phyloP scores from a whole-genome alignment of 2,329 filamentous ascomycete species.

The Pseudogymnoascus pannorum region DNA sequence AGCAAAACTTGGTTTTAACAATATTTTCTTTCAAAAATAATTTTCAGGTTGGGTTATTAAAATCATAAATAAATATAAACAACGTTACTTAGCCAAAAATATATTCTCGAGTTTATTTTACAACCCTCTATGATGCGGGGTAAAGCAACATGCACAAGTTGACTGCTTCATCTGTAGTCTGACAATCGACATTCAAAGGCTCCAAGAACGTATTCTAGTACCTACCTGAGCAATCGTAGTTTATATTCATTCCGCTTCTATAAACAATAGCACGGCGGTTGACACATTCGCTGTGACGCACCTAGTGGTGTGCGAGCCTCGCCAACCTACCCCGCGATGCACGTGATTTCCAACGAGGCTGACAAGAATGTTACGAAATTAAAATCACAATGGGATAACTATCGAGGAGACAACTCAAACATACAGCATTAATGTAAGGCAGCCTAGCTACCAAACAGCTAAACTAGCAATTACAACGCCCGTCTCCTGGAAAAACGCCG shows the following conservation, averaged over 20 bases:
- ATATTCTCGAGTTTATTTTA: too few species aligned
- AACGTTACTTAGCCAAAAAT: too few species aligned
- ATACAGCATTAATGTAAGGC: slow-evolving; percentile 2
- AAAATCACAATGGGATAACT: not conserved
- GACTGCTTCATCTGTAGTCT: not conserved
- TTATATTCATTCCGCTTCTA: not conserved
- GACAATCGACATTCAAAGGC: not conserved
- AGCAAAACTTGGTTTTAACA: too few species aligned
- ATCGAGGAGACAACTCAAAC: not conserved
- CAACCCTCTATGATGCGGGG: not conserved
- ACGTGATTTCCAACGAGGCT: not conserved
- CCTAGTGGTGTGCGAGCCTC: not conserved
- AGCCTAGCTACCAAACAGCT: not conserved
- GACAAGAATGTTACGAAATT: not conserved
- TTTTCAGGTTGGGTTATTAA: too few species aligned
- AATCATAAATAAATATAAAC: too few species aligned
- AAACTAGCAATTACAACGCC: slow-evolving; percentile 8
- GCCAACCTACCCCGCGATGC: slow-evolving; percentile 1
- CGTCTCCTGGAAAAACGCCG: slow-evolving; percentile 1
- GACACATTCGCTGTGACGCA: slow-evolving; percentile 8
- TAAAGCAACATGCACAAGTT: not conserved
- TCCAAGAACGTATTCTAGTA: not conserved
- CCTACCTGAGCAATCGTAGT: slow-evolving; percentile 2
- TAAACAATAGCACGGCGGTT: not conserved
- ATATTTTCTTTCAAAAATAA: too few species aligned